Evolutionary conservation across 495 filamentous ascomycete genomes (phyloP).

Genomic region (Usnea hakonensis): DNA sequence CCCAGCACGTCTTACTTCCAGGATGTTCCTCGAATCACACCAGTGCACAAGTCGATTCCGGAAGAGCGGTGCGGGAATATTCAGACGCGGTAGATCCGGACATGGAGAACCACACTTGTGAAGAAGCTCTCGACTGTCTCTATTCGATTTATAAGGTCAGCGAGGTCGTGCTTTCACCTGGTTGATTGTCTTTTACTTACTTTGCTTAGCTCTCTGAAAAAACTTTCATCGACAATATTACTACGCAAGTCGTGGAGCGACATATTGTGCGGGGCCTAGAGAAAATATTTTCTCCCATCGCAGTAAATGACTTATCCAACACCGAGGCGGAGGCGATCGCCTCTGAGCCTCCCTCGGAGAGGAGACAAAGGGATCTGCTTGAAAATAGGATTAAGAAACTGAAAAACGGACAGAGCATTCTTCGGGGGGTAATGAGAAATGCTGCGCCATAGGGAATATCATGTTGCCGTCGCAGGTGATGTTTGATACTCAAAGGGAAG

Average conservation of each 20-base stretch:
- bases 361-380: conserved; percentile 23
- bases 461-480: background rate
- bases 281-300: conserved; percentile 30
- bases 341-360: conserved; percentile 21
- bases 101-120: conserved; percentile 31
- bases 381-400: conserved; percentile 26
- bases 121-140: conserved; percentile 29
- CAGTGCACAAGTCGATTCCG: background rate
- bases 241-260: conserved; percentile 31
- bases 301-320: conserved; percentile 26
- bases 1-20: background rate
- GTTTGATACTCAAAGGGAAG: background rate
- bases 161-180: background rate
- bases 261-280: conserved; percentile 30
- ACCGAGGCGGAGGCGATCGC: conserved; percentile 23
- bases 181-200: background rate
- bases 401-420: conserved; percentile 19
- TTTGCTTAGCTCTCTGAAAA: conserved; percentile 16
- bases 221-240: conserved; percentile 30
- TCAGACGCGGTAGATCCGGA: conserved; percentile 19
- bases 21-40: background rate
- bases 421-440: conserved; percentile 20
- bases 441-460: background rate
- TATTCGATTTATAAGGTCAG: conserved; percentile 32
- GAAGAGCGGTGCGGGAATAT: conserved; percentile 1